Conservation (phyloP, 164 flowering plant genomes). For the Magnolia changhungtana region DNA sequence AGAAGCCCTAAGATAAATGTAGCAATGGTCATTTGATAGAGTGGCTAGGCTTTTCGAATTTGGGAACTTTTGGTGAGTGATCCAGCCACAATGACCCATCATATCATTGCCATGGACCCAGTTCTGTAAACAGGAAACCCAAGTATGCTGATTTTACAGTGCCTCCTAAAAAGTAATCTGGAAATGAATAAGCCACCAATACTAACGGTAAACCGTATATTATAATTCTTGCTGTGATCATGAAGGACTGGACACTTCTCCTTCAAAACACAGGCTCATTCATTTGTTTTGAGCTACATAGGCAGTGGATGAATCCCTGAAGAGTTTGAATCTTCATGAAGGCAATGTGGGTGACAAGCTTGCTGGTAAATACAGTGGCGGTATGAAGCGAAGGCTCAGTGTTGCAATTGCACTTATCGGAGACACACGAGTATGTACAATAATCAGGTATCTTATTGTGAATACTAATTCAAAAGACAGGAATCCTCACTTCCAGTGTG, state of each 20-base stretch:
- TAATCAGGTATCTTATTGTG: background rate
- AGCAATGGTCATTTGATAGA: no score
- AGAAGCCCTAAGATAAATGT: no score
- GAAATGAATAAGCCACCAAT: no score
- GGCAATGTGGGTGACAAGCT: slow-evolving; percentile 76
- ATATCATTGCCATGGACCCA: no score
- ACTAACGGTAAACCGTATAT: no score
- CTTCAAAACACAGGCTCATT: background rate
- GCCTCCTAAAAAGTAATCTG: no score
- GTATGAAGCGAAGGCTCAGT: slow-evolving; percentile 96
- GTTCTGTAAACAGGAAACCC: no score
- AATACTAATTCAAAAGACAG: background rate
- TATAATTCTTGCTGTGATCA: no score
- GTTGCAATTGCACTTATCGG: slow-evolving; percentile 89
- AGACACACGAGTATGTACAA: slow-evolving; percentile 60
- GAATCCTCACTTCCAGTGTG: background rate
- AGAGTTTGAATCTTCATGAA: slow-evolving; percentile 57
- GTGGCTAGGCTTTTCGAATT: no score
- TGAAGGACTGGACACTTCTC: background rate
- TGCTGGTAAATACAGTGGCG: slow-evolving; percentile 87
- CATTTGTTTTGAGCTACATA: slow-evolving; percentile 12
- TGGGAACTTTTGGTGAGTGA: no score
- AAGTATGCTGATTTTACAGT: no score
- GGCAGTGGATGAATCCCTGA: slow-evolving; percentile 82
- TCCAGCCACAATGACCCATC: no score